Base-by-base conservation (phyloP, 2,329 filamentous ascomycete genomes). In the Penicillium verrucosum region DNA sequence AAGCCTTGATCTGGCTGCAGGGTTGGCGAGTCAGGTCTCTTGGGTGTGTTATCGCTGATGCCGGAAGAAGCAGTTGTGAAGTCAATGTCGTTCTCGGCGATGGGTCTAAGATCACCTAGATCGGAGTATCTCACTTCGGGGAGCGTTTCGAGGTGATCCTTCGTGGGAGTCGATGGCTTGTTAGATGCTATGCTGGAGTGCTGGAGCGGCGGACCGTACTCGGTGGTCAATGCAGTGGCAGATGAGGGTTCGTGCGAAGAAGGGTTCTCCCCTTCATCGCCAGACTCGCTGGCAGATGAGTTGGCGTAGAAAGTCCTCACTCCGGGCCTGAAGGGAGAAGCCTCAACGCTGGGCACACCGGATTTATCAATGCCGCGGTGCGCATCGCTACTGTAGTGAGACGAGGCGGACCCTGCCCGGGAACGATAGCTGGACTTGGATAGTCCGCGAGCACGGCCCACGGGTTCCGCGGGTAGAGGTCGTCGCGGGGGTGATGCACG, bases 21-120 rank as follows among this genome's bases (percentile, higher is more conserved):
- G 0, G 90, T 95, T 0, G 92, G 92, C 0, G 92, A 96, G 66
- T 96, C 90, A 5, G 73, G 70, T 38, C 71, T 66, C 44, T 70
- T 65, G 3, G 70, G 65, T 38, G 58, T 42, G 46, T 57, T 48
- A 25, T 64, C 60, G 0, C 43, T 46, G 23, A 41, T 44, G 14
- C 52, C 36, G n/a, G 48, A 45, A 5, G 60, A 16, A 16, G 32
- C 41, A 11, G 47, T 9, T 16, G 21, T 6, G 18, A 21, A 18
- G 16, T 68, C 68, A 5, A 58, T 37, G 1, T 68, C 68, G 34
- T 68, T 69, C 59, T 76, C 76, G 44, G 70, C 70, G 30, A 76
- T 77, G 2, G 72, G 73, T 56, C 75, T 76, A 23, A 77, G 63
- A 58, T 77, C 74, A 4, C 68, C 65, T 10, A 74, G 60, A 46